Base-by-base conservation (phyloP, 2,329 filamentous ascomycete species). In the Seiridium cupressi region DNA sequence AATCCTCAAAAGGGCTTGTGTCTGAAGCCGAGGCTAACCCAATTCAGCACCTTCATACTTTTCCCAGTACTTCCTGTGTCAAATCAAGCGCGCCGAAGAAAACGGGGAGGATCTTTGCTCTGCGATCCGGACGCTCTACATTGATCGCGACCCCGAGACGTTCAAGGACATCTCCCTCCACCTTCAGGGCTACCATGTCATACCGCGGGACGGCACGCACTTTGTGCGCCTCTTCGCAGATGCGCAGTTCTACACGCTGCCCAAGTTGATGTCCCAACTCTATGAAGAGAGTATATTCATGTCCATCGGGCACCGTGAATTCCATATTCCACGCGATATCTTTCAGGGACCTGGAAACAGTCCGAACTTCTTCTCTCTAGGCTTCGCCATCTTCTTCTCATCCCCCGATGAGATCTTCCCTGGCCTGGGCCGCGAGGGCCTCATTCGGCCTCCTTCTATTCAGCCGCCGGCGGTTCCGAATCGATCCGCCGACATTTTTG, bases 281-380 rank as follows among this genome's bases (percentile, higher is more conserved):
- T 96, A 94, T 74, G 91, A 94, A 67, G 92, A 92, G 63, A 91
- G 91, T 68, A 96, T 97, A 70, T 96, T 93, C 79, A 93, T 97
- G 69, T 89, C 91, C 62, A 94, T 98, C 68, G 94, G 94, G 61
- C 87, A 91, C 66, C 86, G 85, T 60, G 88, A 95, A 68, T 98
- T 98, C 75, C 90, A 93, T 72, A 93, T 98, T 65, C 91, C 93
- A 2, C 90, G 93, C 63, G 91, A 96, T 67, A 82, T 96, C 62
- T 96, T 98, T 74, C 89, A 85, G 36, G 84, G 86, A 42, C 92
- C 93, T 1, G 94, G 93, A 34, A 93, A 98, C 76, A 89, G 87
- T n/a, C 93, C 93, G 10, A 98, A 98, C 74, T 98, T 93, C 81
- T 98, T 98, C 80, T 90, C 92, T 0, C 84, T 97, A 3, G 93